phyloP scores from a whole-genome alignment of 2,329 filamentous ascomycete species.

The Pseudogymnoascus sp. region DNA sequence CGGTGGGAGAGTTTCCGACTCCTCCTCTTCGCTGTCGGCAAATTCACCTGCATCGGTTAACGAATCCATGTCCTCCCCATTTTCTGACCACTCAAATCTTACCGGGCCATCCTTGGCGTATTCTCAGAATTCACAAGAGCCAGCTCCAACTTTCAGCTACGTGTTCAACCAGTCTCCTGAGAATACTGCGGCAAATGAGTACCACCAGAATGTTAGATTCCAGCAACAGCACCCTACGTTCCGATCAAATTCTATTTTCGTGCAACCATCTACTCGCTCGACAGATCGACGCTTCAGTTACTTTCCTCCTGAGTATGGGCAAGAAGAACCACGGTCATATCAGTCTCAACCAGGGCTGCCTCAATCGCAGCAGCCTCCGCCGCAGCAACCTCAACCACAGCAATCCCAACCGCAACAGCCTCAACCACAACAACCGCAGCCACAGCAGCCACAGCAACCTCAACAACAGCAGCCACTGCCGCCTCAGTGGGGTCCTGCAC shows the following conservation, averaged over 20 bases:
- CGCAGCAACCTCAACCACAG: not conserved
- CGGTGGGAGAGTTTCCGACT: conserved; percentile 37
- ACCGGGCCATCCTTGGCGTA: conserved; percentile 28
- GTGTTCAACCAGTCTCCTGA: conserved; percentile 50
- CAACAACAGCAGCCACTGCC: conserved; percentile 24
- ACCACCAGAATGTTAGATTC: conserved; percentile 7
- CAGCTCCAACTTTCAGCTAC: conserved; percentile 48
- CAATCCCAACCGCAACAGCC: not conserved
- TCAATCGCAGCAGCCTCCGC: not conserved
- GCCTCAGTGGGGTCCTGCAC: conserved; percentile 23
- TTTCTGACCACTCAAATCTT: conserved; percentile 33
- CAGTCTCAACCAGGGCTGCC: not conserved
- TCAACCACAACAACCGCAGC: not conserved
- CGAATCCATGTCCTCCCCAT: conserved; percentile 39
- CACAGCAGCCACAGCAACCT: not conserved
- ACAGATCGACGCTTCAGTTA: conserved; percentile 53
- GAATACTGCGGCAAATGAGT: conserved; percentile 26
- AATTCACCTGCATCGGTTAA: conserved; percentile 32
- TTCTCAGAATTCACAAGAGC: conserved; percentile 30
- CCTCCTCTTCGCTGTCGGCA: conserved; percentile 41
- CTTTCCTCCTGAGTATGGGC: conserved; percentile 46
- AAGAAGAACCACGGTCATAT: not conserved
- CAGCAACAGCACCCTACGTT: conserved; percentile 42
- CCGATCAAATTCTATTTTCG: conserved; percentile 59
- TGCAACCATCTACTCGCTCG: conserved; percentile 45